Evolutionary conservation across 2,329 filamentous ascomycete species (phyloP), one percentile per base, ranked within the genome.

Genomic region (Sordariomycetes sp.): DNA sequence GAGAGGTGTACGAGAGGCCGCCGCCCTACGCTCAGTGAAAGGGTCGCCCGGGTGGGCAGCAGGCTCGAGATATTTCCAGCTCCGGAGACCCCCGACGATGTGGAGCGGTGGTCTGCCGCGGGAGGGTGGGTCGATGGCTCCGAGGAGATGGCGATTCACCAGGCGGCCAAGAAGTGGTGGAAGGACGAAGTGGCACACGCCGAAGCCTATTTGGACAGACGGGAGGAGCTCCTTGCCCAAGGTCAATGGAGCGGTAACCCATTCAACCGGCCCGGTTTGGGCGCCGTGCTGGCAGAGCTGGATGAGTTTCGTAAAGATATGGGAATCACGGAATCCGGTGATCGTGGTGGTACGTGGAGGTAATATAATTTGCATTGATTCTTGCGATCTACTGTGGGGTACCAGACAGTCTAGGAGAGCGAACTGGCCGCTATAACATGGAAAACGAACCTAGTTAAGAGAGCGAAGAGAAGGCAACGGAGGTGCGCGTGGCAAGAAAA

Each of bases 241-340:
- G 78, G 78, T 2, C 64, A 67, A 52, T 81, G 79, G 79, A 70
- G 74, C 22, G 74, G 74, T 53, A 82, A 82, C 61, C 75, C 74
- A 61, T 82, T 76, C 61, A 66, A 71, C 32, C 70, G 80, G 7
- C 79, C 79, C 1, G 76, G 63, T 10, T 63, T 82, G 53, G 67
- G 65, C 46, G 72, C 81, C 60, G 76, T 81, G 40, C 62, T 65
- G 34, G 59, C 66, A 16, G 67, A 68, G 16, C 63, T 74, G 8
- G 60, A 65, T 43, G 61, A 62, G 4, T 73, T 61, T 56, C 32
- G 37, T 18, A 22, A 55, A 12, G 40, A 59, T 16, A 32, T 58
- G 50, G 56, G 50, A 20, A 37, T 58, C 22, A 7, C 35, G 10
- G 34, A 46, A 46, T n/a, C 18, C 40, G 14, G 16, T 46, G 40